phyloP scores from a whole-genome alignment of 192 early-diverging fungal species.

The Coemansia umbellata region DNA sequence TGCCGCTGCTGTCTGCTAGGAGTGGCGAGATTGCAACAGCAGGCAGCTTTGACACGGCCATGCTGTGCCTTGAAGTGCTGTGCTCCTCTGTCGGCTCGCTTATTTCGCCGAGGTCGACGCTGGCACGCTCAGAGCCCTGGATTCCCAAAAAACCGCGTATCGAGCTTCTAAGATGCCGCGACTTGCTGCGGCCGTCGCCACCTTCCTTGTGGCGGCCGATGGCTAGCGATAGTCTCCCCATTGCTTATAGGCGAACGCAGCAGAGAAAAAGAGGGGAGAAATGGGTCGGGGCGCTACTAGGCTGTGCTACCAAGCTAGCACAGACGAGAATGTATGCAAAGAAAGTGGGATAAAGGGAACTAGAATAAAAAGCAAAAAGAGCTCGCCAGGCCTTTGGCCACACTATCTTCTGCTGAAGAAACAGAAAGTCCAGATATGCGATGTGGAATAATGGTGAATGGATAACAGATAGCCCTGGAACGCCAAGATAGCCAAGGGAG shows the following conservation, averaged over 20 bases:
- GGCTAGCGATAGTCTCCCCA: slow-evolving; percentile 44
- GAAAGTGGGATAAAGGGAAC: background rate
- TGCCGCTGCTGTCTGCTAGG: too few species aligned
- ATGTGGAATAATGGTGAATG: background rate
- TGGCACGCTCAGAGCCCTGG: slow-evolving; percentile 27
- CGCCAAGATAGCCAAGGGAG: background rate
- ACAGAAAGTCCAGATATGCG: background rate
- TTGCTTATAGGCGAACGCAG: background rate
- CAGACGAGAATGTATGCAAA: background rate
- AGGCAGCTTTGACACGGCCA: background rate
- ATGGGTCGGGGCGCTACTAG: background rate
- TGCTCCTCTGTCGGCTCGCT: slow-evolving; percentile 10
- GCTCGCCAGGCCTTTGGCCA: too few species aligned
- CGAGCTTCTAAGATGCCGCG: slow-evolving; percentile 37
- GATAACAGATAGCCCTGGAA: background rate
- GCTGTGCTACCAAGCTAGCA: too few species aligned
- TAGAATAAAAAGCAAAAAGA: background rate
- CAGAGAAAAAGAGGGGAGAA: background rate
- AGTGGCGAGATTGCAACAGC: background rate
- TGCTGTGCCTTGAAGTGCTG: background rate
- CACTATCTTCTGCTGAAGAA: background rate
- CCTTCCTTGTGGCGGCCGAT: slow-evolving; percentile 38
- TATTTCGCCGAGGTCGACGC: slow-evolving; percentile 43
- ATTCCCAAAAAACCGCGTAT: slow-evolving; percentile 41
- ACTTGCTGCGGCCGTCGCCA: slow-evolving; percentile 21